Percentiles rank a stretch among this genome's conserved stretches.
These are phyloP conservation scores for Claviceps spartinae DNA, from an alignment of 2,329 filamentous ascomycete genomes.

Conservation along the genomic window DNA sequence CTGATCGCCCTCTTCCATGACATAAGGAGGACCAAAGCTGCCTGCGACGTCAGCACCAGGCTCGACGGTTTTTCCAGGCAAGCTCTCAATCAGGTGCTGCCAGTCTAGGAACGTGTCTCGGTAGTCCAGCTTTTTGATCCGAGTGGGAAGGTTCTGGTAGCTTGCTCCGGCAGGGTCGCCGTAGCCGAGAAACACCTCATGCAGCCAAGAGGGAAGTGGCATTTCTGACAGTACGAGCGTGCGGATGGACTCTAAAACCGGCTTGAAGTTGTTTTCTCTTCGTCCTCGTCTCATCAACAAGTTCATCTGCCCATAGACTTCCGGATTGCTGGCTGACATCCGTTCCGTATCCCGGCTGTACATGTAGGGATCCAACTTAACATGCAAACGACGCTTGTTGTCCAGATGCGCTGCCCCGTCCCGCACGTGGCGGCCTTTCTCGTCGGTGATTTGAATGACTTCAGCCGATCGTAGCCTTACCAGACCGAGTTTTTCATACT, in stretches of 20 bases:
- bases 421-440: slow-evolving; percentile 62
- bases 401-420: slow-evolving; percentile 48
- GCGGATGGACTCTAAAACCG: slow-evolving; percentile 82
- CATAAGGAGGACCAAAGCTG: slow-evolving; percentile 77
- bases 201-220: slow-evolving; percentile 78
- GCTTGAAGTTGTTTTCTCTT: slow-evolving; percentile 94
- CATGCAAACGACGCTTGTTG: slow-evolving; percentile 56
- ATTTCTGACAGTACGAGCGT: slow-evolving; percentile 74
- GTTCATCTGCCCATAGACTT: slow-evolving; percentile 77
- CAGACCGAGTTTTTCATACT: slow-evolving; percentile 52
- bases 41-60: slow-evolving; percentile 56
- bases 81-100: slow-evolving; percentile 81
- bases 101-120: slow-evolving; percentile 91
- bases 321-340: slow-evolving; percentile 50
- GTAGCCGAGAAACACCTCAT: slow-evolving; percentile 95
- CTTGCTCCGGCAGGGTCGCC: slow-evolving; percentile 81
- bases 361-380: slow-evolving; percentile 66
- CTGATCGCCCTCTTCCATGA: slow-evolving; percentile 55
- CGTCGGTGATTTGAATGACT: slow-evolving; percentile 73
- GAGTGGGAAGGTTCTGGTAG: slow-evolving; percentile 70
- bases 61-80: slow-evolving; percentile 78
- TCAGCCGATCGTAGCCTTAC: slow-evolving; percentile 67
- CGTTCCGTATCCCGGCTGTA: slow-evolving; percentile 66
- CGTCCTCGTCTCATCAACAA: slow-evolving; percentile 70
- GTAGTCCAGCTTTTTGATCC: slow-evolving; percentile 70